Conservation (phyloP, 371 early-diverging fungal species). For the Funneliformis caledonium region DNA sequence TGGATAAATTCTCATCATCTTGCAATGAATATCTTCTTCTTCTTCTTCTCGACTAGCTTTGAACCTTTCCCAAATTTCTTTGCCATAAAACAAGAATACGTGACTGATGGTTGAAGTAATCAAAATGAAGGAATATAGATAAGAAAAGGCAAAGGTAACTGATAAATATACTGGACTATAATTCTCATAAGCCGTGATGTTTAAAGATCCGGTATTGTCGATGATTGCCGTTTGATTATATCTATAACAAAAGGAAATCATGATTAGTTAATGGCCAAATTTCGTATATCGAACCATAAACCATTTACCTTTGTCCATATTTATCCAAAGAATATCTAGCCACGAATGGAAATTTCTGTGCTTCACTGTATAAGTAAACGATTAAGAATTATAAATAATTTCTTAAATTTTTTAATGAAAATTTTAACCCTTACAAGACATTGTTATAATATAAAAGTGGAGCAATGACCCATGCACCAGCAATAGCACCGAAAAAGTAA, state of each 20-base stretch:
- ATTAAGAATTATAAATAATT: neutral
- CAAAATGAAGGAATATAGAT: conserved; percentile 68
- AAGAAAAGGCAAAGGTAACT: conserved; percentile 74
- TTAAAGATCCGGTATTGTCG: conserved; percentile 1
- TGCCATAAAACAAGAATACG: conserved; percentile 57
- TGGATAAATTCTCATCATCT: conserved; percentile 16
- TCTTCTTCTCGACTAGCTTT: conserved; percentile 27
- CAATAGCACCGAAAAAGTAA: conserved; percentile 64
- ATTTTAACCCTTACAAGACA: conserved; percentile 63
- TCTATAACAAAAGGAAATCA: neutral
- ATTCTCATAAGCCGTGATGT: conserved; percentile 24
- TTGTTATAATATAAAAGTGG: conserved; percentile 70
- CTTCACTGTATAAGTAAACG: neutral
- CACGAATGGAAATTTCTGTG: conserved; percentile 4
- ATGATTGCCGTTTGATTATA: conserved; percentile 24
- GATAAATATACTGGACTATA: conserved; percentile 75
- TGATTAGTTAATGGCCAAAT: neutral
- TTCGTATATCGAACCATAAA: neutral
- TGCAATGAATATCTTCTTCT: conserved; percentile 28
- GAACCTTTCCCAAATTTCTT: conserved; percentile 52
- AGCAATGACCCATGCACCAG: conserved; percentile 71
- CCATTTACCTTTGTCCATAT: conserved; percentile 14
- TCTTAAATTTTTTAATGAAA: neutral
- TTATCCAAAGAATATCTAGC: conserved; percentile 5
- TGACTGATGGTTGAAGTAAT: conserved; percentile 72